These are phyloP conservation scores for Clonostachys rhizophaga DNA, from an alignment of 2,329 filamentous ascomycete species.

Conservation along the genomic window DNA sequence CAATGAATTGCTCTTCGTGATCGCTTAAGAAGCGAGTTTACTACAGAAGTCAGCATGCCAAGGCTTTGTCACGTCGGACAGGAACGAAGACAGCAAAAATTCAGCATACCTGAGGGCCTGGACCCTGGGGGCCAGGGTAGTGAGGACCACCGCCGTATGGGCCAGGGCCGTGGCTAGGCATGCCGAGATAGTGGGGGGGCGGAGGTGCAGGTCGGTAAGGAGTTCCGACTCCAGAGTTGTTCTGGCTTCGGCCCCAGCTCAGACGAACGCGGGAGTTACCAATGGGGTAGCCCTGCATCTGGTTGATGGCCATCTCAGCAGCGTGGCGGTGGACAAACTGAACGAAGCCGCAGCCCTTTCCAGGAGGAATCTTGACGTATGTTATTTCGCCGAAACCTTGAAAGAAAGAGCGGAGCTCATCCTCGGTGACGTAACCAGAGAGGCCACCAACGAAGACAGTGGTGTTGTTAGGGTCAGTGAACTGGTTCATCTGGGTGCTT, in stretches of 20 bases:
- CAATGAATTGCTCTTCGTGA: too few relatives aligned
- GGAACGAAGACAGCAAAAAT: too few relatives aligned
- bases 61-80: too few relatives aligned
- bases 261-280: constrained; percentile 97
- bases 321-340: constrained; percentile 99
- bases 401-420: constrained; percentile 99
- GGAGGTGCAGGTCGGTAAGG: constrained; percentile 90
- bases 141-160: constrained; percentile 30
- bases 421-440: constrained; percentile 96
- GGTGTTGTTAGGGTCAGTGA: constrained; percentile 99
- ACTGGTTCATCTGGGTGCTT: constrained; percentile 83
- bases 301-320: constrained; percentile 99
- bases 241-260: constrained; percentile 97
- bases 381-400: constrained; percentile 99
- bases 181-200: constrained; percentile 49
- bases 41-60: too few relatives aligned
- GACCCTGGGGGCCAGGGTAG: constrained; percentile 34
- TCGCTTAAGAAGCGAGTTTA: too few relatives aligned
- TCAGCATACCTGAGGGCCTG: constrained; percentile 1
- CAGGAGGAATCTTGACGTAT: constrained; percentile 98
- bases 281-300: constrained; percentile 99
- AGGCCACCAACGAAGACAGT: constrained; percentile 97
- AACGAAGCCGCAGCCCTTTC: constrained; percentile 98
- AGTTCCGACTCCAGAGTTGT: constrained; percentile 97
- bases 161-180: constrained; percentile 34